Base-by-base conservation (phyloP, 768 basidiomycete species). In the Sporobolomyces phaffii region DNA sequence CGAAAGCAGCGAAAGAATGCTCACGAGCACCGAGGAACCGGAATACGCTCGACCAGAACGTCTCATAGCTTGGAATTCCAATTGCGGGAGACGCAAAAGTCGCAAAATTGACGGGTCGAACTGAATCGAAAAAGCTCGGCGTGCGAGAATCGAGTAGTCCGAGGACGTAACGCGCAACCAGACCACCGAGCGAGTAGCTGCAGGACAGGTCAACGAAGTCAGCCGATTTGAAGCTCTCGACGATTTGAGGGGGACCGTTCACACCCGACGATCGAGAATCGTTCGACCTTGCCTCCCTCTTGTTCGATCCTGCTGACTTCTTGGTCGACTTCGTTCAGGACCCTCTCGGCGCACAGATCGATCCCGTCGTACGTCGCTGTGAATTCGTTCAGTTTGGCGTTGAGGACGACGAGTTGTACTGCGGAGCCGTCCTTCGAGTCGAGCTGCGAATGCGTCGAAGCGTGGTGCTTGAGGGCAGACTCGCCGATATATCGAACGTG, bases 71-170 rank as follows among this genome's bases (percentile, higher is more conserved):
- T 6, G 84, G 85, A 10, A 69, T 64, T 18, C 91, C 91, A 44
- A 91, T 80, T 68, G 90, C 87, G 2, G 91, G 91, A 0, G 90
- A 89, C 2, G 90, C 88, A 54, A 92, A 78, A 0, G 90, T 89
- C 60, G 84, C 84, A 77, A 92, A 93, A 76, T 90, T 90, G 60
- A 88, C 82, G 1, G 90, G 89, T 33, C 78, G 77, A 47, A 91
- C 82, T 2, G 80, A 78, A 3, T 85, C 80, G 74, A 93, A 93
- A 79, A 91, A 90, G 49, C 48, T 72, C 13, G 61, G 65, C 18
- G 24, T 76, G 80, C 73, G 64, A 8, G 62, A 57, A 15, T 74
- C 64, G 49, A 75, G 72, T 7, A 73, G 84, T 82, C 87, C 90
- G 56, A 91, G 79, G 43, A 86, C 81, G 76, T 90, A 91, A 20